Percentiles rank a stretch among this genome's conserved stretches.
Evolutionary conservation across 345 rosid genomes (phyloP).

Genomic region (Citrus cavaleriei): DNA sequence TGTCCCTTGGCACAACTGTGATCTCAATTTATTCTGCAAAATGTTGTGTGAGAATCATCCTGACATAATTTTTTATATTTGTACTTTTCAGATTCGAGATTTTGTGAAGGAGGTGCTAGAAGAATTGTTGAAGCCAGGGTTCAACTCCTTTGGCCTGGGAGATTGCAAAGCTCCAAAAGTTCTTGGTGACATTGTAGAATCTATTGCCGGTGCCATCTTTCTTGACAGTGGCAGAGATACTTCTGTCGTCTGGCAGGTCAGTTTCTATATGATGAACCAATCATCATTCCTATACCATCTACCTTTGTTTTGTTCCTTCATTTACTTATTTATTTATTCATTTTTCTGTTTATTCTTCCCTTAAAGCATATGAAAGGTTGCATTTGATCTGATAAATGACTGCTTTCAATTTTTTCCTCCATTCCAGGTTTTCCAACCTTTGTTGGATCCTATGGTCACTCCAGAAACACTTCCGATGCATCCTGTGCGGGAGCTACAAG

Average conservation of each 20-base stretch:
- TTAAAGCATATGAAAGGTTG: neutral
- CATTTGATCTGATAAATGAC: neutral
- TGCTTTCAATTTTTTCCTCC: neutral
- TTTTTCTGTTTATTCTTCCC: neutral
- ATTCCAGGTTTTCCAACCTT: slow-evolving; percentile 81
- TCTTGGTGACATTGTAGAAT: slow-evolving; percentile 95
- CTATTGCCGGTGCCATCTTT: slow-evolving; percentile 96
- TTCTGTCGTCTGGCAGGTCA: slow-evolving; percentile 84
- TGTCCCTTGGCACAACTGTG: neutral
- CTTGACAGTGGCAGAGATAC: slow-evolving; percentile 82
- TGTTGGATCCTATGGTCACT: slow-evolving; percentile 96
- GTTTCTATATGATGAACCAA: slow-evolving; percentile 17
- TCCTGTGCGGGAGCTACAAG: slow-evolving; percentile 99
- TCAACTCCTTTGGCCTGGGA: slow-evolving; percentile 95
- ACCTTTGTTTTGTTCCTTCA: neutral
- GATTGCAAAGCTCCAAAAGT: slow-evolving; percentile 99
- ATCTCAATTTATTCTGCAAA: neutral
- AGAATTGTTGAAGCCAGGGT: slow-evolving; percentile 79
- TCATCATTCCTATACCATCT: neutral
- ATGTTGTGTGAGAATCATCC: neutral
- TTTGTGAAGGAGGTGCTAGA: slow-evolving; percentile 86
- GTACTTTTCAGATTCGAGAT: slow-evolving; percentile 67
- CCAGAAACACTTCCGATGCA: slow-evolving; percentile 99
- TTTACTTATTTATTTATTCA: neutral
- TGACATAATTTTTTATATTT: slow-evolving; percentile 16